Conservation (phyloP, 805 yeast species). For the Deakozyma indianensis region DNA sequence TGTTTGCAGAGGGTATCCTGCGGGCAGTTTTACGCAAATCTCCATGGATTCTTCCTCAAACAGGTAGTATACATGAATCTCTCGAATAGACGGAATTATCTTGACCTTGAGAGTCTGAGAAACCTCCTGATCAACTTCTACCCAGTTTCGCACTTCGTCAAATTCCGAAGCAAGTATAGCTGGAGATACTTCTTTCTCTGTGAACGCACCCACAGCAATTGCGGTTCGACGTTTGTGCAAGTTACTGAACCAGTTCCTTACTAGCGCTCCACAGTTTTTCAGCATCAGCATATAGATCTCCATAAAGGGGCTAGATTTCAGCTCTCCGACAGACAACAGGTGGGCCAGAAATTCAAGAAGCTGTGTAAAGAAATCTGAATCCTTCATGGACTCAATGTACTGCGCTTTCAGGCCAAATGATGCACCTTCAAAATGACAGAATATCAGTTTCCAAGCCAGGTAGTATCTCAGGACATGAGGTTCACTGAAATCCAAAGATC, state of each 20-base stretch:
- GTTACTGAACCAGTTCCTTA: slow-evolving; percentile 56
- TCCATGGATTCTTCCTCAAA: slow-evolving; percentile 85
- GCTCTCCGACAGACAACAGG: slow-evolving; percentile 8
- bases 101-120: slow-evolving; percentile 37
- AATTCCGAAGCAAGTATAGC: slow-evolving; percentile 44
- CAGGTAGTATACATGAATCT: slow-evolving; percentile 55
- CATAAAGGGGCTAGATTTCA: slow-evolving; percentile 4
- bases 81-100: slow-evolving; percentile 46
- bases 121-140: slow-evolving; percentile 11
- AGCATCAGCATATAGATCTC: neutral
- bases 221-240: slow-evolving; percentile 56
- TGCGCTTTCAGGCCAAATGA: slow-evolving; percentile 49
- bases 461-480: slow-evolving; percentile 23
- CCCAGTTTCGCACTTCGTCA: slow-evolving; percentile 30
- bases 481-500: neutral
- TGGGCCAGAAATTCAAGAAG: slow-evolving; percentile 43
- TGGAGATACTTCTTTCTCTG: slow-evolving; percentile 50
- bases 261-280: slow-evolving; percentile 14
- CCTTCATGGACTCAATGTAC: slow-evolving; percentile 45
- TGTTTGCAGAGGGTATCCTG: slow-evolving; percentile 61
- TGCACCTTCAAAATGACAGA: slow-evolving; percentile 47
- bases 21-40: slow-evolving; percentile 59
- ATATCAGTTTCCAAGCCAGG: slow-evolving; percentile 56
- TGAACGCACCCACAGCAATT: slow-evolving; percentile 44
- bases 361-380: slow-evolving; percentile 28